Evolutionary conservation across 805 yeast genomes (phyloP).

Genomic region (Cyberlindnera mrakii): DNA sequence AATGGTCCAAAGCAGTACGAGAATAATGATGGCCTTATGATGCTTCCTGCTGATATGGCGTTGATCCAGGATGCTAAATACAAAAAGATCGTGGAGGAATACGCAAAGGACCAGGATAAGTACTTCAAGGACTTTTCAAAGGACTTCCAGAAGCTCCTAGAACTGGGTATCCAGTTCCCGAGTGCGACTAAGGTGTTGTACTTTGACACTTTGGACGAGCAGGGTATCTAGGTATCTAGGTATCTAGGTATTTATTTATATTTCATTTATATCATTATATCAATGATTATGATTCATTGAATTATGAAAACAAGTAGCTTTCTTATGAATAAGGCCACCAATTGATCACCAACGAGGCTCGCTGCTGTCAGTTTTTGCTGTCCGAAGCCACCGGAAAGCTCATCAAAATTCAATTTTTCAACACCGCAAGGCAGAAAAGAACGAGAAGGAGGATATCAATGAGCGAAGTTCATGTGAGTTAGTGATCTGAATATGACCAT

Average conservation of each 20-base stretch:
- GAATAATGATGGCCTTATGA: conserved; percentile 64
- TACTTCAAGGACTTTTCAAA: conserved; percentile 61
- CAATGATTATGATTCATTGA: too few relatives aligned
- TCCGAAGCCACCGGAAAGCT: too few relatives aligned
- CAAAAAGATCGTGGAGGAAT: conserved; percentile 53
- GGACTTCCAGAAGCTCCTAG: conserved; percentile 67
- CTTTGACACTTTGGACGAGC: conserved; percentile 69
- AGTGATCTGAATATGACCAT: not conserved
- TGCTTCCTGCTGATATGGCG: conserved; percentile 80
- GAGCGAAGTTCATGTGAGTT: conserved; percentile 7
- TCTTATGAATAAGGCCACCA: not conserved
- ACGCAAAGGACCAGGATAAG: conserved; percentile 56
- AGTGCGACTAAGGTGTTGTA: conserved; percentile 35
- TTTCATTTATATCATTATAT: too few relatives aligned
- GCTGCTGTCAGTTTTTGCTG: too few relatives aligned
- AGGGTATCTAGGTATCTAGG: conserved; percentile 25
- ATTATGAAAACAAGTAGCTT: not conserved
- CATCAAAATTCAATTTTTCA: too few relatives aligned
- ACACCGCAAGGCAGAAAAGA: not conserved
- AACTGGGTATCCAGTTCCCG: conserved; percentile 62
- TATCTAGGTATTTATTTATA: too few relatives aligned
- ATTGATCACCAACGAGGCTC: too few relatives aligned
- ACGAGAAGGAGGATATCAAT: not conserved
- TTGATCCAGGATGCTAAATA: conserved; percentile 56
- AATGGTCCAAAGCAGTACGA: conserved; percentile 58